These are phyloP conservation scores for Cyberlindnera mrakii DNA, from an alignment of 805 yeast species.

Conservation along the genomic window DNA sequence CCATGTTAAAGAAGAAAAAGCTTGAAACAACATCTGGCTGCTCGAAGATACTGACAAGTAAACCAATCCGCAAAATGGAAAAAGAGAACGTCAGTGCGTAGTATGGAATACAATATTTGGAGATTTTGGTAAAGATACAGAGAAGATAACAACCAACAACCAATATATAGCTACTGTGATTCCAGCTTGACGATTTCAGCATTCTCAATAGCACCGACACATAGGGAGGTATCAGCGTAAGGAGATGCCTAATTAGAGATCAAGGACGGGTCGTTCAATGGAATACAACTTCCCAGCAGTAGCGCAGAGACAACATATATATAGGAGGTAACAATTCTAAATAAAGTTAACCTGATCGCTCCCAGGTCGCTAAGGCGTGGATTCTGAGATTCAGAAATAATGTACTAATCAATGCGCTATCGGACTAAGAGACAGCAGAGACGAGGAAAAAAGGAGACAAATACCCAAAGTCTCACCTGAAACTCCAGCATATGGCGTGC, in stretches of 20 bases:
- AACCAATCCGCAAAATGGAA: conserved; percentile 54
- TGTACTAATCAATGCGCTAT: conserved; percentile 63
- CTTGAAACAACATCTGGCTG: conserved; percentile 54
- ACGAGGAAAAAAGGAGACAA: conserved; percentile 58
- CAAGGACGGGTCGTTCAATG: conserved; percentile 47
- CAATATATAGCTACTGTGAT: too few species aligned
- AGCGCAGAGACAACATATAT: conserved; percentile 54
- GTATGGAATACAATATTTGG: conserved; percentile 65
- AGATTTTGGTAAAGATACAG: conserved; percentile 47
- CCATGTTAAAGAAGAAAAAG: conserved; percentile 68
- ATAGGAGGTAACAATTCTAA: conserved; percentile 62
- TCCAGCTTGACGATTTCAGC: conserved; percentile 64
- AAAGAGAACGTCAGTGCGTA: conserved; percentile 45
- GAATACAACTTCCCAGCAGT: conserved; percentile 63
- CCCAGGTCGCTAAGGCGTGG: conserved; percentile 66
- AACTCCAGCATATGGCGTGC: conserved; percentile 36
- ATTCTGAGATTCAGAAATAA: conserved; percentile 67
- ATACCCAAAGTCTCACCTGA: conserved; percentile 35
- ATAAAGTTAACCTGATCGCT: conserved; percentile 64
- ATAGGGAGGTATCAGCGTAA: conserved; percentile 73
- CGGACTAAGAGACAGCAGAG: conserved; percentile 62
- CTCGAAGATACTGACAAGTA: conserved; percentile 60
- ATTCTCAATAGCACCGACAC: conserved; percentile 70
- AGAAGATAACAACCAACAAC: conserved; percentile 69
- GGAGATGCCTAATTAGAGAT: conserved; percentile 33